Percentiles rank a stretch among this genome's conserved stretches.
Evolutionary conservation across 2,329 filamentous ascomycete species (phyloP).

Genomic region (Neonectria neomacrospora): DNA sequence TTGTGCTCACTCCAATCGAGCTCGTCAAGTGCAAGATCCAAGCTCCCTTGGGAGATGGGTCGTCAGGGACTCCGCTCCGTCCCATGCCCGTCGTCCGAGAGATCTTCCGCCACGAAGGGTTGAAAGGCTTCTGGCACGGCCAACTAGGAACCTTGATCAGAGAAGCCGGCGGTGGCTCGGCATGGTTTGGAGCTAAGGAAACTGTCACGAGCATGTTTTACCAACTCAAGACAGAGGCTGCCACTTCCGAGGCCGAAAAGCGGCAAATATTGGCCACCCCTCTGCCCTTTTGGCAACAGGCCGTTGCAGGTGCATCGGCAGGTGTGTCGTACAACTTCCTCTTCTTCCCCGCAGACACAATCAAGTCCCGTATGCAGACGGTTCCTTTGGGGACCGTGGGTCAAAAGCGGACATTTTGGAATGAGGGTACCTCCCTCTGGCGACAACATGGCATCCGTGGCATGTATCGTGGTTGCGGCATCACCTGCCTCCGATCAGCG

Average conservation of each 20-base stretch:
- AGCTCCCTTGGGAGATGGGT: conserved; percentile 66
- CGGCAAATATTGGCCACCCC: conserved; percentile 59
- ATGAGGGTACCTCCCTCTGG: conserved; percentile 81
- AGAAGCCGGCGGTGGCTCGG: conserved; percentile 91
- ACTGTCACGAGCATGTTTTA: conserved; percentile 79
- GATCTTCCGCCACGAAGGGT: conserved; percentile 83
- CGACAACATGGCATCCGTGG: conserved; percentile 82
- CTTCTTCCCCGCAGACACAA: conserved; percentile 96
- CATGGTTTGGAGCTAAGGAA: conserved; percentile 95
- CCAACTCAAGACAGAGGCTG: conserved; percentile 60
- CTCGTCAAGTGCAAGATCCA: conserved; percentile 99
- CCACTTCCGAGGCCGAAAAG: conserved; percentile 53
- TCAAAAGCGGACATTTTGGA: conserved; percentile 74
- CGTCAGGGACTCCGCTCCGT: conserved; percentile 61
- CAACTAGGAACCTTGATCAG: conserved; percentile 93
- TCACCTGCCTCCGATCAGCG: conserved; percentile 87
- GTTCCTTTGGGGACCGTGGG: conserved; percentile 71
- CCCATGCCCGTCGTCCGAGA: conserved; percentile 79
- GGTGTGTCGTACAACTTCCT: conserved; percentile 97
- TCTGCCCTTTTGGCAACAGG: conserved; percentile 86
- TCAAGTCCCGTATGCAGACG: conserved; percentile 98
- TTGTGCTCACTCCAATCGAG: conserved; percentile 94
- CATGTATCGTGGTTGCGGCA: conserved; percentile 93
- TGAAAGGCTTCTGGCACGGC: conserved; percentile 93
- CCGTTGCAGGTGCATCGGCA: conserved; percentile 85